Evolutionary conservation across 179 eudicot genomes (phyloP).

Genomic region (Silene noctiflora): DNA sequence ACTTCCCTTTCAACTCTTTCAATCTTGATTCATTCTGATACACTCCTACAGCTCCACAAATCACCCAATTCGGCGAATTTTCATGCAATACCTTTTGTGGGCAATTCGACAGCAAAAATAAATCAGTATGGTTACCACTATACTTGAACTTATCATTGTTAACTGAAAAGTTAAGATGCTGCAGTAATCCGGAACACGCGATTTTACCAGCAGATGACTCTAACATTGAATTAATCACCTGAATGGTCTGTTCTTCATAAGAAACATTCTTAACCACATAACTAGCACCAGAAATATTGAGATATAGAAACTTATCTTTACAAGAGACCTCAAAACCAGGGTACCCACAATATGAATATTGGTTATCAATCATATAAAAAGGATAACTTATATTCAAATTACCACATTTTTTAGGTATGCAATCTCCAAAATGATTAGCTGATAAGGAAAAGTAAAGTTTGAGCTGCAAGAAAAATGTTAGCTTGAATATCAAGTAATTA

Average conservation of each 20-base stretch:
- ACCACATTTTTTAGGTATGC: conserved; percentile 10
- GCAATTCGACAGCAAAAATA: conserved; percentile 16
- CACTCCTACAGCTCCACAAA: conserved; percentile 22
- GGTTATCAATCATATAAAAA: conserved; percentile 13
- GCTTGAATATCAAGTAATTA: conserved; percentile 9
- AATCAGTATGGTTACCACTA: background rate
- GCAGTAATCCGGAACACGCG: background rate
- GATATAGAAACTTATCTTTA: background rate
- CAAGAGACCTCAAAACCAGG: conserved; percentile 33
- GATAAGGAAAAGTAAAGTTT: background rate
- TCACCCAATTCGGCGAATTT: background rate
- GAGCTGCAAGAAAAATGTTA: conserved; percentile 14
- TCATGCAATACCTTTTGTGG: background rate
- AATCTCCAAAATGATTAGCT: conserved; percentile 24
- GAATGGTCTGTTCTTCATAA: conserved; percentile 16
- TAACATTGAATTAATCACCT: conserved; percentile 14
- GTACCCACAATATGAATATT: conserved; percentile 26
- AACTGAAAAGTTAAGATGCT: conserved; percentile 9
- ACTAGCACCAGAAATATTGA: conserved; percentile 22
- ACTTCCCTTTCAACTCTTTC: conserved; percentile 1
- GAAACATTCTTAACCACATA: conserved; percentile 18
- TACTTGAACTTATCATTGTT: background rate
- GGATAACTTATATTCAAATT: conserved; percentile 10
- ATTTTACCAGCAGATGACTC: background rate
- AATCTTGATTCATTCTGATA: conserved; percentile 17